Percentiles rank a stretch among this genome's conserved stretches.
phyloP scores from a whole-genome alignment of 768 basidiomycete species.

The Butyriboletus loyo region DNA sequence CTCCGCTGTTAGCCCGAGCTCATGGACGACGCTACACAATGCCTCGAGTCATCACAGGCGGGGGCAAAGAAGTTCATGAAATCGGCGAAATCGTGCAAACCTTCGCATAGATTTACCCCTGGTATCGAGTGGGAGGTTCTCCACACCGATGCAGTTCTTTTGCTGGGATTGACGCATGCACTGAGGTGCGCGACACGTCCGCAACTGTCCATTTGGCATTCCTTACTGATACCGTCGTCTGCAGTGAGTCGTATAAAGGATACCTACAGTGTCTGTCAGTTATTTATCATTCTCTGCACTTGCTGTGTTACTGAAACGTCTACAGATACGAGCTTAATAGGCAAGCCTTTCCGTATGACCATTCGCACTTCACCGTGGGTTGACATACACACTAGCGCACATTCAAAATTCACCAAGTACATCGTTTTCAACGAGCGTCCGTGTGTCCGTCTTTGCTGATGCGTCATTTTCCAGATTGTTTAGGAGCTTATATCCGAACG shows the following conservation, averaged over 20 bases:
- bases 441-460: conserved; percentile 1
- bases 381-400: conserved; percentile 41
- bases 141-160: conserved; percentile 66
- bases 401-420: conserved; percentile 73
- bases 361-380: conserved; percentile 13
- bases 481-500: conserved; percentile 64
- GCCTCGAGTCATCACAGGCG: conserved; percentile 57
- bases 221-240: conserved; percentile 4
- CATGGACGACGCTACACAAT: conserved; percentile 59
- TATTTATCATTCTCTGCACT: not conserved
- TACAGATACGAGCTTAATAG: conserved; percentile 52
- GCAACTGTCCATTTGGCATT: not conserved
- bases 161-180: conserved; percentile 69
- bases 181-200: conserved; percentile 46
- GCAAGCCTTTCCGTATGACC: conserved; percentile 29
- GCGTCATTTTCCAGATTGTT: conserved; percentile 45
- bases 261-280: conserved; percentile 75
- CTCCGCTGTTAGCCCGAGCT: conserved; percentile 43
- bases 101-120: conserved; percentile 46
- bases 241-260: conserved; percentile 73
- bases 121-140: conserved; percentile 78
- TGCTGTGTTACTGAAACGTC: conserved; percentile 10
- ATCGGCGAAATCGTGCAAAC: conserved; percentile 32
- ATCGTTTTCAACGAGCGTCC: not conserved
- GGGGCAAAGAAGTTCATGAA: conserved; percentile 53